Base-by-base conservation (phyloP, 345 rosid species). In the Toxicodendron radicans region DNA sequence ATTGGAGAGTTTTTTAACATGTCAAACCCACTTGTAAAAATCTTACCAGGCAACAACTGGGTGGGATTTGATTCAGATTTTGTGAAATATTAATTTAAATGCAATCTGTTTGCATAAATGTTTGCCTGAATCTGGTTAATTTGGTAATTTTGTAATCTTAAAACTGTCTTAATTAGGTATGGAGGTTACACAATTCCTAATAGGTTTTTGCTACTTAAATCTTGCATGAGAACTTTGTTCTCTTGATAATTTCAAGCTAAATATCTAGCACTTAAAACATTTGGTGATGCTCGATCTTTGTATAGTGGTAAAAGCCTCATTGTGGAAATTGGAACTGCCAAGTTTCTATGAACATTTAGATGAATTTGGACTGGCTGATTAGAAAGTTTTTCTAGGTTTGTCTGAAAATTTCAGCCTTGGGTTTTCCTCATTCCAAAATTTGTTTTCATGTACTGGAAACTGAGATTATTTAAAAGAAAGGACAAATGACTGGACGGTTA, bases 361-460 rank as follows among this genome's bases (percentile, higher is more conserved):
- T 12, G 30, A 69, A 35, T 10, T 52, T 54, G 45, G 33, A 32
- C 2, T 16, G n/a, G 23, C 59, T 32, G 0, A 32, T 32, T 17
- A 17, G 60, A 30, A 68, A 68, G 57, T 18, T 7, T 17, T 30
- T 51, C 16, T 8, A 8, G 21, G 18, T 67, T 33, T 53, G 32
- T 33, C 32, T 5, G 30, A 5, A 57, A 8, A 13, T 56, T 20
- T 69, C 27, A 38, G 63, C 52, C 1, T 38, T 56, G 35, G 33
- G 41, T 52, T 45, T 33, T 51, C 43, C 41, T 68, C 30, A 45
- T 51, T 52, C 10, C 20, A 33, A 60, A 23, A 70, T 17, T 20
- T 58, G 73, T 41, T 43, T 27, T 58, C 10, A 24, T 41, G 41
- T 57, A 58, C 7, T 57, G 58, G 73, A 35, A 48, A 71, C 54